phyloP scores from a whole-genome alignment of 176 grass and related monocot species.

The Bothriochloa decipiens region DNA sequence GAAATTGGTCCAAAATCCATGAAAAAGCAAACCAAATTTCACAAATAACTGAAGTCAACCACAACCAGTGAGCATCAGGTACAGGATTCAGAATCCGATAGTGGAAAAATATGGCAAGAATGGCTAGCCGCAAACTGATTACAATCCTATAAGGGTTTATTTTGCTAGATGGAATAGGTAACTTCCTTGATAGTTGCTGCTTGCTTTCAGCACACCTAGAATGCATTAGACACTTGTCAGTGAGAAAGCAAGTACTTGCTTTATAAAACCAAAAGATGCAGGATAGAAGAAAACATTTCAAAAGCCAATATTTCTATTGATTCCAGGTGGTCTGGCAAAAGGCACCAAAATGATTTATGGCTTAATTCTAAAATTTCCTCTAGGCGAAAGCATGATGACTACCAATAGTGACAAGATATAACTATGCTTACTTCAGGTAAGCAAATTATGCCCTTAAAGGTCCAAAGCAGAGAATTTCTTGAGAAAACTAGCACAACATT shows the following conservation, averaged over 20 bases:
- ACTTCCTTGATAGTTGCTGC: conserved; percentile 36
- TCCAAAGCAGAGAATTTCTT: background rate
- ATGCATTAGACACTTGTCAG: conserved; percentile 21
- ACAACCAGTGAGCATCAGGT: conserved; percentile 69
- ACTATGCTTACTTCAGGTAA: background rate
- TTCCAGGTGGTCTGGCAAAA: background rate
- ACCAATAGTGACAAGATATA: conserved; percentile 1
- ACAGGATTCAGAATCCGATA: conserved; percentile 72
- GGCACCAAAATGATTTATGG: conserved; percentile 3
- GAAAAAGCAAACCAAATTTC: conserved; percentile 46
- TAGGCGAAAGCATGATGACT: background rate
- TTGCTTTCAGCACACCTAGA: conserved; percentile 43
- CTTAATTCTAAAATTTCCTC: background rate
- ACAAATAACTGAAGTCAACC: conserved; percentile 56
- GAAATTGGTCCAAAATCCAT: conserved; percentile 43
- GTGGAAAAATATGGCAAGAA: conserved; percentile 65
- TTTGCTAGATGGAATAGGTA: conserved; percentile 45
- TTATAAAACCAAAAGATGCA: background rate
- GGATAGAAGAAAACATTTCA: conserved; percentile 6
- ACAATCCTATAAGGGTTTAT: conserved; percentile 47
- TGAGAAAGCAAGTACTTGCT: background rate
- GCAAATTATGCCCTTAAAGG: background rate
- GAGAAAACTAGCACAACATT: background rate
- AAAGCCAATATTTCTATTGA: background rate
- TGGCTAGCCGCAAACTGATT: conserved; percentile 43